A percentile compares a stretch with the other conserved stretches of the same genome.
phyloP scores from a whole-genome alignment of 768 basidiomycete genomes.

The Dentipellis sp. region DNA sequence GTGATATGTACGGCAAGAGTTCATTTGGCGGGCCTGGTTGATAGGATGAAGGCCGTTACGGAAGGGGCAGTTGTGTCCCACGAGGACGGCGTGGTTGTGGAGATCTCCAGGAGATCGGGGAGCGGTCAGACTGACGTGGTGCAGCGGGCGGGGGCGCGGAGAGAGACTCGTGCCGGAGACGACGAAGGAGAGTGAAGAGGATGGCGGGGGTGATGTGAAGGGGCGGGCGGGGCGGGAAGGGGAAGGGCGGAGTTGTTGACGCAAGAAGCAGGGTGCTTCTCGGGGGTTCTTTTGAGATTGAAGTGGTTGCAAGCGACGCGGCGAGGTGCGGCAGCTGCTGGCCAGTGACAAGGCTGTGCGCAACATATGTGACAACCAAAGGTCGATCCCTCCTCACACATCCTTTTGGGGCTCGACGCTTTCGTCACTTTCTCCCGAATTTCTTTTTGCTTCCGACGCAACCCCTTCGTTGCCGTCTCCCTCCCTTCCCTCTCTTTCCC shows the following conservation, averaged over 20 bases:
- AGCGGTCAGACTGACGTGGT: not conserved
- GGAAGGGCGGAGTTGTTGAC: not conserved
- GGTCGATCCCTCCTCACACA: too few relatives aligned
- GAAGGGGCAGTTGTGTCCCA: not conserved
- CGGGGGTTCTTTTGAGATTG: not conserved
- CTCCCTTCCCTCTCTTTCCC: not conserved
- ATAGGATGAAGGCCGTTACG: not conserved
- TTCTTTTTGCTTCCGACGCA: conserved; percentile 8
- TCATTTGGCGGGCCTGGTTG: not conserved
- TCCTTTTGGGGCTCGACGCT: not conserved
- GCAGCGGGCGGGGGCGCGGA: not conserved
- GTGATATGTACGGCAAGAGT: not conserved
- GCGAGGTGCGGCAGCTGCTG: not conserved
- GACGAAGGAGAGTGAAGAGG: not conserved
- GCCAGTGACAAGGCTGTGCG: not conserved
- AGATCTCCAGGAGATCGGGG: not conserved
- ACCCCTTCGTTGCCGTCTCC: not conserved
- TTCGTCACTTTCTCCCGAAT: conserved; percentile 12
- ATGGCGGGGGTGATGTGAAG: not conserved
- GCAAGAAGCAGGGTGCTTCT: not conserved
- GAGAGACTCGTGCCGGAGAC: not conserved
- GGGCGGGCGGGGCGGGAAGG: not conserved
- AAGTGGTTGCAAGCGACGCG: not conserved
- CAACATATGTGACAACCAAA: not conserved
- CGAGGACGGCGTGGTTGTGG: not conserved